Conservation (phyloP, 345 rosid species). For the Syzygium aqueum region DNA sequence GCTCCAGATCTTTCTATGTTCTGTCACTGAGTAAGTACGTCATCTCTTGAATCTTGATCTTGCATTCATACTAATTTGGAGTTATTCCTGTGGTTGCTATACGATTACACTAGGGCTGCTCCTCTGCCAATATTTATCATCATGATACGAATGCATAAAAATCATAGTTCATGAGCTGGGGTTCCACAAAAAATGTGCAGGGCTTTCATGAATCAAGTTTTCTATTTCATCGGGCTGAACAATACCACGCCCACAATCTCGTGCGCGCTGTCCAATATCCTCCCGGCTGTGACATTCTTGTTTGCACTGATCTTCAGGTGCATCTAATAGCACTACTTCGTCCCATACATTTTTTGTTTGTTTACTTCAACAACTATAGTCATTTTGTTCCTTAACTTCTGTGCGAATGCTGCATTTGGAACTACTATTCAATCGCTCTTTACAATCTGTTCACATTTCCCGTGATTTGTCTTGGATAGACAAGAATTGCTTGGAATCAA, state of each 20-base stretch:
- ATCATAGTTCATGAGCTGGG: neutral
- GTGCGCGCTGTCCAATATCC: constrained; percentile 64
- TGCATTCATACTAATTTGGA: neutral
- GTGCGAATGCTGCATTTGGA: neutral
- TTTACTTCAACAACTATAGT: neutral
- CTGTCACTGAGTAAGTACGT: constrained; percentile 69
- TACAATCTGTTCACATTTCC: neutral
- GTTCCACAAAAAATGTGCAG: constrained; percentile 20
- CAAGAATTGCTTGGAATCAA: constrained; percentile 65
- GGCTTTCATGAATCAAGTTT: constrained; percentile 64
- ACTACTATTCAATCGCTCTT: neutral
- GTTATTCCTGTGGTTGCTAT: neutral
- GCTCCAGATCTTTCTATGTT: constrained; percentile 60
- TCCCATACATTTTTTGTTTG: neutral
- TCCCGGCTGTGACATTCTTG: constrained; percentile 79
- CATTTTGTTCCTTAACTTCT: neutral
- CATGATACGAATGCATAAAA: neutral
- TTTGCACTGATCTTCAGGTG: constrained; percentile 80
- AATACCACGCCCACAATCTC: constrained; percentile 72
- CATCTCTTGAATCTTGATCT: neutral
- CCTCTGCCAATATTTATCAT: neutral
- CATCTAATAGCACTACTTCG: neutral
- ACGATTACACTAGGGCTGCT: neutral
- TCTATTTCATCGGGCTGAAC: constrained; percentile 72
- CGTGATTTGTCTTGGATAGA: constrained; percentile 14